phyloP scores from a whole-genome alignment of 495 filamentous ascomycete species.

The Aspergillus asperescens region DNA sequence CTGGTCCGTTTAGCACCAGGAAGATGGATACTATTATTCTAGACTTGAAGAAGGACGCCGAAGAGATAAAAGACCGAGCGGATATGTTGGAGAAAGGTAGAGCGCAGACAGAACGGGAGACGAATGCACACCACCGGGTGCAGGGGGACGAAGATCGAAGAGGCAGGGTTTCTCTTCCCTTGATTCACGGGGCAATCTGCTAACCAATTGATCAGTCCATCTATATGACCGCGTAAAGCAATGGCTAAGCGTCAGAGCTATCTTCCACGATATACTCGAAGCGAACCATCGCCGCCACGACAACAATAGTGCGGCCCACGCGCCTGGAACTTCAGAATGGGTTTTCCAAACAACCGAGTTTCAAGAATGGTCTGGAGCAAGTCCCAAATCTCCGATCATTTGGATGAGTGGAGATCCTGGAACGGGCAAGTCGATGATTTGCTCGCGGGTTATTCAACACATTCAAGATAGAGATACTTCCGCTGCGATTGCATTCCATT shows the following conservation, averaged over 20 bases:
- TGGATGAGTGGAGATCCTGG: constrained; percentile 3
- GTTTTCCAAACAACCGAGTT: not conserved
- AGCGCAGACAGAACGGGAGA: not conserved
- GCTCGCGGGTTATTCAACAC: not conserved
- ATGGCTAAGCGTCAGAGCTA: not conserved
- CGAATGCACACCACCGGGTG: not conserved
- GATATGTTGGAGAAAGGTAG: not conserved
- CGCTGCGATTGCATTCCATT: not conserved
- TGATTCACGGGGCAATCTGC: not conserved
- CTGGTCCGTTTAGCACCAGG: not conserved
- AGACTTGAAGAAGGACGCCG: not conserved
- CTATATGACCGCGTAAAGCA: not conserved
- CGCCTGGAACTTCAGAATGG: constrained; percentile 3
- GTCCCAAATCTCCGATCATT: not conserved
- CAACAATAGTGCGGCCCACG: not conserved
- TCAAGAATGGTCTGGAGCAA: not conserved
- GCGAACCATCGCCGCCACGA: not conserved
- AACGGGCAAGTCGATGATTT: constrained; percentile 1
- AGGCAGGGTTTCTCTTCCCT: not conserved
- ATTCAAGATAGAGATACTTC: not conserved
- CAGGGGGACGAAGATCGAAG: not conserved
- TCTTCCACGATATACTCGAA: not conserved
- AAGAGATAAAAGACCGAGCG: not conserved
- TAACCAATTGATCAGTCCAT: not conserved
- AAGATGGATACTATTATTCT: not conserved